Percentiles rank a stretch among this genome's conserved stretches.
Evolutionary conservation across 768 basidiomycete species (phyloP).

Genomic region (Boletus subparvulus): DNA sequence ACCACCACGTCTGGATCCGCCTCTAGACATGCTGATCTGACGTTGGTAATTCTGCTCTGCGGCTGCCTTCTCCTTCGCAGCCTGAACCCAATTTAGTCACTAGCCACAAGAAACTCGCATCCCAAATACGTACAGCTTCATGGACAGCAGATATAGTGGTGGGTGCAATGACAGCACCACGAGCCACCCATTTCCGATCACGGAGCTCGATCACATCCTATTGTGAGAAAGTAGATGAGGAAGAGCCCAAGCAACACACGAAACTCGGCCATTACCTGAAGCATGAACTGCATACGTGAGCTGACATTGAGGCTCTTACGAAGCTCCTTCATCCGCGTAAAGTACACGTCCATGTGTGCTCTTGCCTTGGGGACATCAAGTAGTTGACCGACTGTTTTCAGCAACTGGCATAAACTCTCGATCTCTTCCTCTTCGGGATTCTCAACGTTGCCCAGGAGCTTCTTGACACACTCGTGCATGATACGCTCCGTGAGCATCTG

Average conservation of each 20-base stretch:
- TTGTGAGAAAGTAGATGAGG: not conserved
- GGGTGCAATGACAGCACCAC: conserved; percentile 73
- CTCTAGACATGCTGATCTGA: conserved; percentile 79
- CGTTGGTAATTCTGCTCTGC: conserved; percentile 59
- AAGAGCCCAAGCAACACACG: not conserved
- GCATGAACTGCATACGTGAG: conserved; percentile 92
- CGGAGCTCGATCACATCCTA: conserved; percentile 93
- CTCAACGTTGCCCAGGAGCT: conserved; percentile 88
- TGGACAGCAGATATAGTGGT: conserved; percentile 89
- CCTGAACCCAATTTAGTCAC: conserved; percentile 41
- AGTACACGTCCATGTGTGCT: conserved; percentile 91
- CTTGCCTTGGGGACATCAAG: conserved; percentile 82
- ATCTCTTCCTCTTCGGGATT: conserved; percentile 98
- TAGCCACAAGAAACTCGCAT: not conserved
- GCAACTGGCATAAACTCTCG: conserved; percentile 90
- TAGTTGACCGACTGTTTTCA: conserved; percentile 82
- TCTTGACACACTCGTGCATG: conserved; percentile 98
- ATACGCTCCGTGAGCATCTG: conserved; percentile 97
- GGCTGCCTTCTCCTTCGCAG: conserved; percentile 77
- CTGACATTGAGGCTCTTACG: conserved; percentile 71
- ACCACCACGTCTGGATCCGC: conserved; percentile 85
- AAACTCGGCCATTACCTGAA: conserved; percentile 63
- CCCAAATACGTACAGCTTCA: conserved; percentile 59
- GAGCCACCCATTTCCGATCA: conserved; percentile 74
- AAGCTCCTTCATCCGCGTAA: conserved; percentile 85